Percentiles rank a stretch among this genome's conserved stretches.
Conservation (phyloP, 306 rosid genomes). For the Castanea crenata region DNA sequence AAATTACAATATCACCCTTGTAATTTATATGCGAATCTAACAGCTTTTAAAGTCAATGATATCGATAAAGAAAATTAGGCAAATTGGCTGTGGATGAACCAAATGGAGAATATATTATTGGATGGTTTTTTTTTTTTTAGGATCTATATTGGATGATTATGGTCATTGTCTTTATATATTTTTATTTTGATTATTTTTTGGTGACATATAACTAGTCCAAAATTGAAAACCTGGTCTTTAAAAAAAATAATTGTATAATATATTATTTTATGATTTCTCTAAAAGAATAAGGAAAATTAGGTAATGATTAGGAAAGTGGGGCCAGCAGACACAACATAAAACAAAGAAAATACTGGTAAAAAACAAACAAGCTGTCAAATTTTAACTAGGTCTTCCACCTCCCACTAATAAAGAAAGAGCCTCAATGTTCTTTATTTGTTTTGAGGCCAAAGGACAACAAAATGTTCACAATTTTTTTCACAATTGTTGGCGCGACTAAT, state of each 20-base stretch:
- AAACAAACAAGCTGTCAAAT: neutral
- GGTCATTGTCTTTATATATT: too few relatives aligned
- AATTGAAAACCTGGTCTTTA: too few relatives aligned
- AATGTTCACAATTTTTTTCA: too few relatives aligned
- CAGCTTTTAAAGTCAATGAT: neutral
- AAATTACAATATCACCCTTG: slow-evolving; percentile 10
- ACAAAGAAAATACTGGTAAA: neutral
- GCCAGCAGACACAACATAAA: neutral
- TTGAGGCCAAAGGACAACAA: too few relatives aligned
- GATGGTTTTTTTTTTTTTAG: neutral
- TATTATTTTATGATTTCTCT: neutral
- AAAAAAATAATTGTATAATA: neutral
- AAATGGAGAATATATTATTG: neutral
- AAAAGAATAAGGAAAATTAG: neutral
- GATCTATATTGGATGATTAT: neutral
- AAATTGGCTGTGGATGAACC: neutral
- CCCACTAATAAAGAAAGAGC: neutral
- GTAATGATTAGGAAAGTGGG: slow-evolving; percentile 1
- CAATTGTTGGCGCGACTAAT: too few relatives aligned
- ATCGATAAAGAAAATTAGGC: neutral
- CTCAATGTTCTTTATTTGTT: neutral
- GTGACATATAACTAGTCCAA: too few relatives aligned
- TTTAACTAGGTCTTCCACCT: neutral
- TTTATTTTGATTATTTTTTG: too few relatives aligned
- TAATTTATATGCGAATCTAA: neutral